Evolutionary conservation across 75 land plant species (phyloP).

Genomic region (Cryptomeria japonica): DNA sequence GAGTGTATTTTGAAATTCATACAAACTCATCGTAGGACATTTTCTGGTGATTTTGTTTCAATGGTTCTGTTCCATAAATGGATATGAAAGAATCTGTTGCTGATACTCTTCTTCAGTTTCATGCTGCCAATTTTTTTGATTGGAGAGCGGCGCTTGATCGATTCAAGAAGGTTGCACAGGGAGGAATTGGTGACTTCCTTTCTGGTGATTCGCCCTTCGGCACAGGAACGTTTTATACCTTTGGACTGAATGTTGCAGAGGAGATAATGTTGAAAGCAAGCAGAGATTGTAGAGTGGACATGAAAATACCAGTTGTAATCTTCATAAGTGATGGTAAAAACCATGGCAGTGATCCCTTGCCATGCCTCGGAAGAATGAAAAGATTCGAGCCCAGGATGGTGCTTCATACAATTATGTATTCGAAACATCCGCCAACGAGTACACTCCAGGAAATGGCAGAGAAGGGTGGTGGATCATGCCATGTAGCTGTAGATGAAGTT

Average conservation of each 20-base stretch:
- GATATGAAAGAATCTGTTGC: slow-evolving; percentile 1
- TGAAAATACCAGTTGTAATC: slow-evolving; percentile 22
- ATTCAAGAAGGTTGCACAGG: no score
- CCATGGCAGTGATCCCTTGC: slow-evolving; percentile 28
- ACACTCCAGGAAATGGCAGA: slow-evolving; percentile 28
- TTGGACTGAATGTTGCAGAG: slow-evolving; percentile 14
- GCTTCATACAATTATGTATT: slow-evolving; percentile 38
- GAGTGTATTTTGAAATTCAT: slow-evolving; percentile 33
- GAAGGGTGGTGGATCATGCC: slow-evolving; percentile 22
- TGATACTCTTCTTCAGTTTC: slow-evolving; percentile 16
- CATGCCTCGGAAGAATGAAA: slow-evolving; percentile 14
- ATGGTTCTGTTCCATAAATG: slow-evolving; percentile 25
- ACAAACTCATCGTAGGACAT: background rate
- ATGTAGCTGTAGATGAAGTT: slow-evolving; percentile 14
- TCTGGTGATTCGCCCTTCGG: background rate
- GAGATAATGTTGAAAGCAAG: background rate
- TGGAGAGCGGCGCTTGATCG: no score
- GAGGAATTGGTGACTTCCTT: no score
- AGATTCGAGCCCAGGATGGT: slow-evolving; percentile 16
- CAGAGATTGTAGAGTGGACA: slow-evolving; percentile 13
- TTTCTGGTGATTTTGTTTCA: slow-evolving; percentile 18
- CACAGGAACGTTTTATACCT: slow-evolving; percentile 25
- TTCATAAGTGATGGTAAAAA: slow-evolving; percentile 30
- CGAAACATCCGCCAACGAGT: slow-evolving; percentile 12
- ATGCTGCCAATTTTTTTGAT: background rate